phyloP scores from a whole-genome alignment of 2,329 filamentous ascomycete species.

The Calonectria montana region DNA sequence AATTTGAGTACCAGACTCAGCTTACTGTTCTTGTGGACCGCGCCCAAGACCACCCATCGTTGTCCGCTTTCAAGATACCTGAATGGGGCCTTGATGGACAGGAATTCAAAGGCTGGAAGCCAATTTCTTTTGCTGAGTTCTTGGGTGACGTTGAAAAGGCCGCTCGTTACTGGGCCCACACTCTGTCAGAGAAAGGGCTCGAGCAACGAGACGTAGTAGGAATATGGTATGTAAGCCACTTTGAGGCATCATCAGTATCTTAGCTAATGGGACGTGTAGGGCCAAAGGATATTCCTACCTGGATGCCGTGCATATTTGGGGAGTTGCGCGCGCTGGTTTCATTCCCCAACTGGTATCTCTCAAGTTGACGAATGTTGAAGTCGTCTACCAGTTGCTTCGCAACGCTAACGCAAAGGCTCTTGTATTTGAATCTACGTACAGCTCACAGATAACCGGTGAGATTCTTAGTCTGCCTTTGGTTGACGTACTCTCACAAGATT shows the following conservation, averaged over 20 bases:
- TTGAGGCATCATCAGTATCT: neutral
- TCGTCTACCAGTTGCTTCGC: neutral
- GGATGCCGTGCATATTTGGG: neutral
- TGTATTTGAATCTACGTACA: neutral
- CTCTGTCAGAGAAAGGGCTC: neutral
- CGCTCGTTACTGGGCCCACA: neutral
- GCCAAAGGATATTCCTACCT: neutral
- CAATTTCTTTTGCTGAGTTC: neutral
- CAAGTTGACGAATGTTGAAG: neutral
- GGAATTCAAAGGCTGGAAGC: neutral
- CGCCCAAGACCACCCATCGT: neutral
- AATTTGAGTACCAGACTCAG: neutral
- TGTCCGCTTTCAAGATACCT: neutral
- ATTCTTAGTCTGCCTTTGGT: neutral
- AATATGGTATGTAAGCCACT: neutral
- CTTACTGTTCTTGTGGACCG: neutral
- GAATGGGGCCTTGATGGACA: neutral
- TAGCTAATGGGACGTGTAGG: neutral
- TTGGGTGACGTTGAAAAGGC: neutral
- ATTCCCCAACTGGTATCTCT: neutral
- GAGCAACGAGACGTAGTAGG: neutral
- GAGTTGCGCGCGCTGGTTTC: neutral
- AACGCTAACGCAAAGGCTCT: neutral
- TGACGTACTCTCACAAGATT: neutral
- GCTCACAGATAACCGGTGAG: neutral